These are phyloP conservation scores for Yarrowia sp. DNA, from an alignment of 805 yeast species.

Conservation along the genomic window DNA sequence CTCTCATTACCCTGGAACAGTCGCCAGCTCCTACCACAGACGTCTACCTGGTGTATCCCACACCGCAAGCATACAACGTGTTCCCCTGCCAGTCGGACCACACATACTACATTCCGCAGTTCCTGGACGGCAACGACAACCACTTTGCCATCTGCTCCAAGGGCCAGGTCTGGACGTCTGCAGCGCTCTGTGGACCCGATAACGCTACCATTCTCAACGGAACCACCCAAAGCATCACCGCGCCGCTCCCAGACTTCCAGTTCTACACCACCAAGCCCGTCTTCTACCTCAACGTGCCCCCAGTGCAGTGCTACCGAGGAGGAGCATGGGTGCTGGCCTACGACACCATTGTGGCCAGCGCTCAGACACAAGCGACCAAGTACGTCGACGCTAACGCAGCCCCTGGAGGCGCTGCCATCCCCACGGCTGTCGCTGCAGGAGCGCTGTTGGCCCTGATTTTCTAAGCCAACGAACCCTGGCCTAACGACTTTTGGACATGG, in stretches of 20 bases:
- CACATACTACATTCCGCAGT: constrained; percentile 32
- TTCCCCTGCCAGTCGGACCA: constrained; percentile 37
- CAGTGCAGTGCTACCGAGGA: constrained; percentile 35
- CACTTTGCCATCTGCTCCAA: constrained; percentile 33
- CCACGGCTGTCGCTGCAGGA: constrained; percentile 6
- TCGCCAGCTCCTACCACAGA: constrained; percentile 27
- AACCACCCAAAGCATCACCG: constrained; percentile 2
- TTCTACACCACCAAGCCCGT: constrained; percentile 24
- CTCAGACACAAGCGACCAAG: background rate
- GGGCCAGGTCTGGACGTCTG: constrained; percentile 33
- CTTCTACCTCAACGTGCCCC: constrained; percentile 29
- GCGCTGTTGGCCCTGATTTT: constrained; percentile 18
- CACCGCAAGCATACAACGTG: constrained; percentile 34
- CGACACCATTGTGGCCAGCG: constrained; percentile 17
- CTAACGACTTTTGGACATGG: background rate
- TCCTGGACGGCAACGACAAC: constrained; percentile 40
- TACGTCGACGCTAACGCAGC: constrained; percentile 33
- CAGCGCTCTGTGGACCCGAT: constrained; percentile 17
- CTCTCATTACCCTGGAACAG: constrained; percentile 21
- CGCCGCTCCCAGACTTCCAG: constrained; percentile 19
- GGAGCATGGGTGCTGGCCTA: constrained; percentile 34
- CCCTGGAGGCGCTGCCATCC: background rate
- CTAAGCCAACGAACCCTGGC: background rate
- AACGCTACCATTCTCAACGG: background rate
- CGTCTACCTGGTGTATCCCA: constrained; percentile 31